phyloP scores from a whole-genome alignment of 2,329 filamentous ascomycete genomes.

The Penicillium vulpinum region DNA sequence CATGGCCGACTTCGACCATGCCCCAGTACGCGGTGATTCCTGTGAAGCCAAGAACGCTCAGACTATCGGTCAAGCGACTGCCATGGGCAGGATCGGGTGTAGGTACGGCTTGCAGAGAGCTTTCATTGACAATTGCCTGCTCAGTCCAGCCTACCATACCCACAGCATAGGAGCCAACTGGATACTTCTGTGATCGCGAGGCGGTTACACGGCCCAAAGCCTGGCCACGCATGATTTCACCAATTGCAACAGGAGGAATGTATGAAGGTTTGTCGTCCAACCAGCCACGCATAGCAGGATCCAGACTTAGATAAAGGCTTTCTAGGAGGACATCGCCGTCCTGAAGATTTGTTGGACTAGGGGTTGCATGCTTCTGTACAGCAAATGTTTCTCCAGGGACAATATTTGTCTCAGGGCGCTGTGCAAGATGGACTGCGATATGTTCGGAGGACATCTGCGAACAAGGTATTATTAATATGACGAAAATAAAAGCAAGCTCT shows the following conservation, averaged over 20 bases:
- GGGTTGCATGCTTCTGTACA: neutral
- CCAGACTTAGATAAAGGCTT: neutral
- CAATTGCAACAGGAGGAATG: neutral
- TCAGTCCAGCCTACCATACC: neutral
- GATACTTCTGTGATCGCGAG: neutral
- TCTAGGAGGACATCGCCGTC: neutral
- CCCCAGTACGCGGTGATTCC: constrained; percentile 54
- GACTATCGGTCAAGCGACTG: neutral
- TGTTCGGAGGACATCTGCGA: neutral
- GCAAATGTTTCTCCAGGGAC: neutral
- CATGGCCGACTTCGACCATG: constrained; percentile 41
- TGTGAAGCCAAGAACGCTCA: constrained; percentile 38
- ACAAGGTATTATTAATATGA: neutral
- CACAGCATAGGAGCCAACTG: neutral
- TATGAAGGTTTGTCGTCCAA: neutral
- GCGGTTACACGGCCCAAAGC: neutral
- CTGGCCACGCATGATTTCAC: neutral
- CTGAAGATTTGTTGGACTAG: neutral
- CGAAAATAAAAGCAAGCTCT: neutral
- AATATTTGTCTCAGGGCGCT: neutral
- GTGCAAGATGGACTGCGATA: neutral
- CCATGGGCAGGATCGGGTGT: neutral
- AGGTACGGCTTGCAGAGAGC: neutral
- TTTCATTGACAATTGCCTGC: neutral
- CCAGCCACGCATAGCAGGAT: neutral